Conservation (phyloP, 2,329 filamentous ascomycete species). For the Acrodontium crateriforme region DNA sequence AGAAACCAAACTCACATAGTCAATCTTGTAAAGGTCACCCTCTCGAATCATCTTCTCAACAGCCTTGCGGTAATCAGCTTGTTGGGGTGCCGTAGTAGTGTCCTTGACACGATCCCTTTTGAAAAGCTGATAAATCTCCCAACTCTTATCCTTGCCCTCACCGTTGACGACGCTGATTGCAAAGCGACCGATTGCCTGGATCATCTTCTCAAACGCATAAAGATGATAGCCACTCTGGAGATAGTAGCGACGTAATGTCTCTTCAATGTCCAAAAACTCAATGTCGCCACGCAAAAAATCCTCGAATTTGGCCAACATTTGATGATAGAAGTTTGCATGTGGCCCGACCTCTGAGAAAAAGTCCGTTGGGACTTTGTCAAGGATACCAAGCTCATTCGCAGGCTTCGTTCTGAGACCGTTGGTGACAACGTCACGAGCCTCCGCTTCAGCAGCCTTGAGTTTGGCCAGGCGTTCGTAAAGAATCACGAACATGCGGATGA, state of each 20-base stretch:
- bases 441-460: conserved; percentile 65
- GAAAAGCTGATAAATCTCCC: conserved; percentile 80
- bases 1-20: conserved; percentile 57
- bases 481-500: conserved; percentile 87
- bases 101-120: conserved; percentile 67
- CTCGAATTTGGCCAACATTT: conserved; percentile 73
- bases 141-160: conserved; percentile 85
- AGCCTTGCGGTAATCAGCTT: conserved; percentile 81
- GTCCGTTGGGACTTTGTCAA: conserved; percentile 59
- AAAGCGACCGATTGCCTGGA: conserved; percentile 67
- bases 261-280: conserved; percentile 74
- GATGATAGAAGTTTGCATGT: conserved; percentile 65
- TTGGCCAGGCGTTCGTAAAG: conserved; percentile 72
- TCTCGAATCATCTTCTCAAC: conserved; percentile 90
- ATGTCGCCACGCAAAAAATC: conserved; percentile 72
- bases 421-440: conserved; percentile 59
- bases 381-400: conserved; percentile 68
- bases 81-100: conserved; percentile 76
- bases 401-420: conserved; percentile 65
- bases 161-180: conserved; percentile 70
- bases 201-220: conserved; percentile 82
- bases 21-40: conserved; percentile 77
- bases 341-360: conserved; percentile 57
- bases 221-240: conserved; percentile 82
- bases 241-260: conserved; percentile 83